phyloP scores from a whole-genome alignment of 768 basidiomycete species.

The Auricularia sp. region DNA sequence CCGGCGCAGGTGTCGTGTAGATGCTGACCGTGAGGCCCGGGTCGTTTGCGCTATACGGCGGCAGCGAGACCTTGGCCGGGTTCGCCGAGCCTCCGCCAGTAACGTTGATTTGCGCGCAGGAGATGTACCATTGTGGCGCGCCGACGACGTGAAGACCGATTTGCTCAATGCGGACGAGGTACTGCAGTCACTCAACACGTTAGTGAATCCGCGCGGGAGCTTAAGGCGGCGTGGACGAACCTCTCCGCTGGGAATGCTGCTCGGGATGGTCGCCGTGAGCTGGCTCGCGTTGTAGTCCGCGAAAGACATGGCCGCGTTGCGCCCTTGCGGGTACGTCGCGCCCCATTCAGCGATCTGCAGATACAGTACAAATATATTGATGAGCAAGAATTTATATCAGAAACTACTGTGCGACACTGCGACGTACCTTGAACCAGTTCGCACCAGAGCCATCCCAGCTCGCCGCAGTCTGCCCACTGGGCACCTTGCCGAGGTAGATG shows the following conservation, averaged over 20 bases:
- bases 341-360: constrained; percentile 4
- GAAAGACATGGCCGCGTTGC: not conserved
- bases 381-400: not conserved
- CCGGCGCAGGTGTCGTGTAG: not conserved
- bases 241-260: not conserved
- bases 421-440: not conserved
- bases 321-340: not conserved
- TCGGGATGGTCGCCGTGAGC: not conserved
- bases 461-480: not conserved
- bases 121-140: constrained; percentile 29
- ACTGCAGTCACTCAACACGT: constrained; percentile 10
- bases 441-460: not conserved
- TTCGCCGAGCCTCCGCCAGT: not conserved
- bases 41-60: not conserved
- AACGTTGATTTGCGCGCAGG: constrained; percentile 30
- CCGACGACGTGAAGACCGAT: constrained; percentile 28
- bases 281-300: not conserved
- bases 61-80: constrained; percentile 1
- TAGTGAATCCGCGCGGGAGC: not conserved
- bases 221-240: not conserved
- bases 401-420: no score
- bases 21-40: not conserved
- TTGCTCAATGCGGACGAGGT: constrained; percentile 26
- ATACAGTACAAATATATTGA: not conserved
- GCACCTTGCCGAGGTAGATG: constrained; percentile 26